phyloP scores from a whole-genome alignment of 2,329 filamentous ascomycete genomes.

The Coleophoma crateriformis region DNA sequence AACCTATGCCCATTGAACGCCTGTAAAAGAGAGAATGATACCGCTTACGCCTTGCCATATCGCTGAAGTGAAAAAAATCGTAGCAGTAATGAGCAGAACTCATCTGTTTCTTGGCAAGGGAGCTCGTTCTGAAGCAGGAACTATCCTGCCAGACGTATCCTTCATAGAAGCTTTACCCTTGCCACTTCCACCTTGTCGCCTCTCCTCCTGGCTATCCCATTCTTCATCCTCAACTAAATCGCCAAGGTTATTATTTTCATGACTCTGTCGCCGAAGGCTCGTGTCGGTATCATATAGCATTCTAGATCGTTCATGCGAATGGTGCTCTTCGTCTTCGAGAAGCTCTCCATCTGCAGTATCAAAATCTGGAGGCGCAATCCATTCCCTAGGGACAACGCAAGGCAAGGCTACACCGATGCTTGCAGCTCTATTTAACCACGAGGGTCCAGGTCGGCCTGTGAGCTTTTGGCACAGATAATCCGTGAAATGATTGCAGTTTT shows the following conservation, averaged over 20 bases:
- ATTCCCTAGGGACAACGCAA: conserved; percentile 76
- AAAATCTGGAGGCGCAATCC: conserved; percentile 74
- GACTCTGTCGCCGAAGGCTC: conserved; percentile 20
- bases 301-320: conserved; percentile 46
- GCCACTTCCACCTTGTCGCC: conserved; percentile 27
- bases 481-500: conserved; percentile 89
- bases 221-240: conserved; percentile 24
- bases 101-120: conserved; percentile 25
- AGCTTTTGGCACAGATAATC: conserved; percentile 68
- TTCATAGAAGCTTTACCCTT: conserved; percentile 31
- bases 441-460: conserved; percentile 63
- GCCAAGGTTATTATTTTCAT: conserved; percentile 13
- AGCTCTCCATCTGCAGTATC: conserved; percentile 68
- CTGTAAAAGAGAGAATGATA: conserved; percentile 12
- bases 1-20: conserved; percentile 8
- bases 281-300: conserved; percentile 42
- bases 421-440: conserved; percentile 80
- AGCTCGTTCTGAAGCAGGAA: conserved; percentile 48
- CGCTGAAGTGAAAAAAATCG: conserved; percentile 1
- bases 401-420: conserved; percentile 75
- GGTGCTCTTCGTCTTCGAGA: conserved; percentile 41
- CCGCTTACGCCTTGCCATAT: conserved; percentile 2
- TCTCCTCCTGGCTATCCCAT: conserved; percentile 42
- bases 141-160: conserved; percentile 43
- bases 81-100: background rate